These are phyloP conservation scores for Fraxinus anomala DNA, from an alignment of 257 asterid genomes.

Conservation along the genomic window DNA sequence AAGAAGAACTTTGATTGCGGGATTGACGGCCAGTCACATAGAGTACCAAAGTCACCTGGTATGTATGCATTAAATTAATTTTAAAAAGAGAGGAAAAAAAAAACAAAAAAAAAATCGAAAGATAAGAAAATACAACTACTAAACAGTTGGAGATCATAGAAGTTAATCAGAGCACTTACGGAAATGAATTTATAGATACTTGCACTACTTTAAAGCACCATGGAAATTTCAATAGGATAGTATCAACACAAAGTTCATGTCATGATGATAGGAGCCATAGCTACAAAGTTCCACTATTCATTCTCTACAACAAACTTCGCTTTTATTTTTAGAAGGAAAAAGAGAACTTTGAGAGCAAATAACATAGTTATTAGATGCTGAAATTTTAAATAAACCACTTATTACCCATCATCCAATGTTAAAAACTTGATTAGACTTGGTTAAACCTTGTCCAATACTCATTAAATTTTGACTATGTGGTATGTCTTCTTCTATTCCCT, in stretches of 20 bases:
- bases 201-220: background rate
- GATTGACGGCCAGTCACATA: conserved; percentile 71
- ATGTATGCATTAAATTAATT: conserved; percentile 18
- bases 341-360: background rate
- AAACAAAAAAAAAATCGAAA: background rate
- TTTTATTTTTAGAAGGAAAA: background rate
- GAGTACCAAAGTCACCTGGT: conserved; percentile 71
- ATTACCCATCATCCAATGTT: background rate
- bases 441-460: background rate
- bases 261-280: background rate
- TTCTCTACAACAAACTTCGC: background rate
- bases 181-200: background rate
- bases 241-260: background rate
- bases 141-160: background rate
- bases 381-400: background rate
- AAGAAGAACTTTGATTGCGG: conserved; percentile 66
- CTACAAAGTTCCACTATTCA: background rate
- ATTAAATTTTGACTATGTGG: background rate
- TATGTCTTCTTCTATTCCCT: background rate
- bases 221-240: background rate
- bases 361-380: background rate
- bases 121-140: background rate
- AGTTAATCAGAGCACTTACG: background rate
- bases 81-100: background rate
- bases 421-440: background rate